Base-by-base conservation (phyloP, 2,329 filamentous ascomycete genomes). In the Dichotomopilus funicola region DNA sequence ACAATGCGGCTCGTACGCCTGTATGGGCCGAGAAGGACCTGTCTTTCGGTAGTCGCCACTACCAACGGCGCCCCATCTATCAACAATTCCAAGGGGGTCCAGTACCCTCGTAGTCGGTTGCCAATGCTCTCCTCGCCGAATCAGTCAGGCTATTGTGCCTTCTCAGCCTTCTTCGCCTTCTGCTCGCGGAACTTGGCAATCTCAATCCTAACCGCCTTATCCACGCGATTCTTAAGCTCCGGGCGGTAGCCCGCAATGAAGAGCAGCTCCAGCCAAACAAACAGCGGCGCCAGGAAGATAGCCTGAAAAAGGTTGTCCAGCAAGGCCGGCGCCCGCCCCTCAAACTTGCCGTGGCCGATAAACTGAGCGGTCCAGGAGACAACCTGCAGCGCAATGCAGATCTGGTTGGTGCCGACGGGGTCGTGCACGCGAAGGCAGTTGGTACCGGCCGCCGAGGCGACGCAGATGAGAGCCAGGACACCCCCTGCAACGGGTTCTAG, bases 241-340 rank as follows among this genome's bases (percentile, higher is more conserved):
- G 86, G 88, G 57, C 94, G 83, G 72, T 97, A 99, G 49, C 94
- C 94, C 50, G 95, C 81, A 66, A 79, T 84, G 76, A 99, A 99
- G 33, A 99, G 78, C 31, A 95, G 74, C 75, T 97, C 91, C 65
- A 99, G 87, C 89, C 94, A 99, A 56, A 97, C 92, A 65, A 97
- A 99, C 66, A 99, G 87, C 7, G 94, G 94, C 0, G 94, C 94
- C 31, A 97, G 78, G 67, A 97, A 92, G 61, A 97, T 72, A 34
- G 94, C 91, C 73, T 97, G 94, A 48, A 95, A 78, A 43, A 97
- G 73, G 67, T 96, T 97, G 73, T 97, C 91, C 48, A 97, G 75
- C 61, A 97, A 74, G 4, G 91, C 92, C 6, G 92, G 94, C 2
- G 91, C 89, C 51, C 92, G 83, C 19, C 88, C 84, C 72, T 97